Evolutionary conservation across 31 red algal species (phyloP), one percentile per base, ranked within the genome.

Genomic region (Odonthalia washingtoniensis): DNA sequence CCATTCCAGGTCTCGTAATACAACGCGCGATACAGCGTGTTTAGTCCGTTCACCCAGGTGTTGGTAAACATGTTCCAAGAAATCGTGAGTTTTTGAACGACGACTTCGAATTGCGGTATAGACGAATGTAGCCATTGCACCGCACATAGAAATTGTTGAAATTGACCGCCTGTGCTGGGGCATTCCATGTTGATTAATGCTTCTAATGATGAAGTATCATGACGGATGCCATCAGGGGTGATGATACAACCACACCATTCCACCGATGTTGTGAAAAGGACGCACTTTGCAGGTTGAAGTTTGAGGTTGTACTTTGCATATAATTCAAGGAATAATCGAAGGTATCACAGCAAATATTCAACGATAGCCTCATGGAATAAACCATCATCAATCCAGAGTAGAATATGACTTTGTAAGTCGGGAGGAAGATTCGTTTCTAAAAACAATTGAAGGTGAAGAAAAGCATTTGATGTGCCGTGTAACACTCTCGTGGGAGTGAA

Each of bases 231-330:
- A 12, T 70, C 28, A 27, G 66, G 34, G 9, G 66, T 21, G 66
- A 70, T 70, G 66, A 70, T 28, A 37, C 66, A 27, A 12, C 66
- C 66, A 32, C 66, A 70, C 66, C 66, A 70, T n/a, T n/a, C n/a
- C n/a, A n/a, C n/a, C n/a, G n/a, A n/a, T n/a, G n/a, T n/a, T n/a
- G n/a, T n/a, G n/a, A n/a, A n/a, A n/a, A n/a, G n/a, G n/a, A n/a
- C n/a, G n/a, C n/a, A n/a, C n/a, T n/a, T n/a, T n/a, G n/a, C n/a
- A n/a, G n/a, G n/a, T n/a, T n/a, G n/a, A n/a, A n/a, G n/a, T n/a
- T n/a, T n/a, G n/a, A n/a, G n/a, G n/a, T n/a, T n/a, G n/a, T n/a
- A n/a, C n/a, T n/a, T n/a, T n/a, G n/a, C n/a, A n/a, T n/a, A n/a
- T n/a, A n/a, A n/a, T n/a, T n/a, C n/a, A n/a, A n/a, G n/a, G n/a